Evolutionary conservation across 1,284 basidiomycete species (phyloP).

Genomic region (Hypsizygus ulmarius): DNA sequence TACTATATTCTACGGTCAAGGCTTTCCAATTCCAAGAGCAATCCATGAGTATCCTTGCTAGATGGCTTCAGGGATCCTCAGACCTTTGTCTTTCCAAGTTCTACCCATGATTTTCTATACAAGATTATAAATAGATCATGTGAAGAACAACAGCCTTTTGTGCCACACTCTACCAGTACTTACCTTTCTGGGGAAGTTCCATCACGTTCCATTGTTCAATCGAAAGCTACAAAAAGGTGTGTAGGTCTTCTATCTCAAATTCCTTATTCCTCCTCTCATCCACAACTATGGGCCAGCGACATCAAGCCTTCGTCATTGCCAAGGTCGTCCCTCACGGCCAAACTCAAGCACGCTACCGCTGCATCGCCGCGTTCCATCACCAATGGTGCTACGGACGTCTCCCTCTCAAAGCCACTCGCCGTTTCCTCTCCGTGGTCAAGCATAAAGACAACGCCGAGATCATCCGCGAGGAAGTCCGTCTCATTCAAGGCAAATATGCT

Average conservation of each 20-base stretch:
- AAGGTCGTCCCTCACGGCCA: conserved; percentile 25
- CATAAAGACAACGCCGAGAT: conserved; percentile 34
- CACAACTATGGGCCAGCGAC: conserved; percentile 31
- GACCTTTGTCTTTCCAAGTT: too few relatives aligned
- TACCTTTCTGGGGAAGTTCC: too few relatives aligned
- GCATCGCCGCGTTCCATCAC: conserved; percentile 37
- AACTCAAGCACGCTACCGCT: conserved; percentile 31
- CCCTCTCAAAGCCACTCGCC: conserved; percentile 28
- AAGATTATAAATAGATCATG: too few relatives aligned
- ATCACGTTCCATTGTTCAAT: too few relatives aligned
- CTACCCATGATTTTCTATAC: too few relatives aligned
- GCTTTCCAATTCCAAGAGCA: too few relatives aligned
- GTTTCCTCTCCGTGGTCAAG: conserved; percentile 34
- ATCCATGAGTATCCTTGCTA: too few relatives aligned
- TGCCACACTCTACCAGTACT: too few relatives aligned
- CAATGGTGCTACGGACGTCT: conserved; percentile 37
- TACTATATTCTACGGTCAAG: too few relatives aligned
- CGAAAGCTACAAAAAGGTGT: neutral
- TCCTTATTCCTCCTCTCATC: neutral
- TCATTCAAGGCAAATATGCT: conserved; percentile 29
- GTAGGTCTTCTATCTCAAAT: neutral
- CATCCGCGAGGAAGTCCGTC: conserved; percentile 32
- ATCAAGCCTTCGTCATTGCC: conserved; percentile 40
- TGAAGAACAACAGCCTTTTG: too few relatives aligned
- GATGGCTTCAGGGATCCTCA: too few relatives aligned